Conservation (phyloP, 2,329 filamentous ascomycete species). For the Sarocladiaceae sp. region DNA sequence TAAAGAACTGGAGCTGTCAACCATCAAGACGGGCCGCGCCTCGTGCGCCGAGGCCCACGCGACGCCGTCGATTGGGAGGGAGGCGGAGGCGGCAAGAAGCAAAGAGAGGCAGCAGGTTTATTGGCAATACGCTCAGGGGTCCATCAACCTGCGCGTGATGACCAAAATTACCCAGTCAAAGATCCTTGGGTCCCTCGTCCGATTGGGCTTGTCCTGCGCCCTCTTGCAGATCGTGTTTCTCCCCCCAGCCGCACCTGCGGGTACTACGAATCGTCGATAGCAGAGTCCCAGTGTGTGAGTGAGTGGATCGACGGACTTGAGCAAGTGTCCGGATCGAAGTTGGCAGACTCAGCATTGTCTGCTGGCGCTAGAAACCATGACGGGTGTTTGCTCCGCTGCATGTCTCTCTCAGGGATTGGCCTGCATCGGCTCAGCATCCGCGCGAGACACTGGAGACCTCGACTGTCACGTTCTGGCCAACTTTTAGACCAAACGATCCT, state of each 20-base stretch:
- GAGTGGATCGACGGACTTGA: too few species aligned
- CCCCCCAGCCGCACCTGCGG: background rate
- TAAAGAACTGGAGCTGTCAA: too few species aligned
- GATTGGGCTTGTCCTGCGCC: background rate
- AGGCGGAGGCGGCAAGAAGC: slow-evolving; percentile 6
- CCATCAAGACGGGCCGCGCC: slow-evolving; percentile 1
- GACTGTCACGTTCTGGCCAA: too few species aligned
- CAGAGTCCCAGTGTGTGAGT: too few species aligned
- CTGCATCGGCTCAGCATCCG: slow-evolving; percentile 6
- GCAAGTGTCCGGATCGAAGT: too few species aligned
- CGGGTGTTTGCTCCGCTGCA: slow-evolving; percentile 4
- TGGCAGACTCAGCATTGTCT: background rate
- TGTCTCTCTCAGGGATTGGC: slow-evolving; percentile 3
- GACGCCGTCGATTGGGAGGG: slow-evolving; percentile 6
- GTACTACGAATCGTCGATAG: too few species aligned
- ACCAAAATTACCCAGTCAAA: too few species aligned
- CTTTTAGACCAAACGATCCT: too few species aligned
- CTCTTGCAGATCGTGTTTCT: background rate
- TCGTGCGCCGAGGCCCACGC: background rate
- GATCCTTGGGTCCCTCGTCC: too few species aligned
- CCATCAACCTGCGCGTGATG: too few species aligned
- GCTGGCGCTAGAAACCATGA: background rate
- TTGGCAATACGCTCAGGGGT: too few species aligned
- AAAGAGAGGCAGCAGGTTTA: slow-evolving; percentile 2
- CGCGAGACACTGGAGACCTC: slow-evolving; percentile 3